phyloP scores from a whole-genome alignment of 2,329 filamentous ascomycete genomes.

The Venturia aucupariae region DNA sequence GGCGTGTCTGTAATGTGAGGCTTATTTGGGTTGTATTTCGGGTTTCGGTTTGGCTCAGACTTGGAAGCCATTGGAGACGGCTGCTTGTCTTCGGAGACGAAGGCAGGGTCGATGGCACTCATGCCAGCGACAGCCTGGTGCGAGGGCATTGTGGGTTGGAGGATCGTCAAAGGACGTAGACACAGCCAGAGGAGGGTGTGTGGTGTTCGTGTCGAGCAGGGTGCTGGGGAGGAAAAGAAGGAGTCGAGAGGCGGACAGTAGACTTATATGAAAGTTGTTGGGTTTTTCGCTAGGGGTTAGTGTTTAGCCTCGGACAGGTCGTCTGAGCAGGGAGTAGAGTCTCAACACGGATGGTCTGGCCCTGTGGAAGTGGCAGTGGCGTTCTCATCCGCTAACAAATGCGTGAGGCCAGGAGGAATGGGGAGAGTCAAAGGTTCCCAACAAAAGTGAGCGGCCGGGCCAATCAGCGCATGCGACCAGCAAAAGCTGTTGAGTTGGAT shows the following conservation, averaged over 20 bases:
- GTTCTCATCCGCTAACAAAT: not conserved
- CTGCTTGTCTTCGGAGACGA: slow-evolving; percentile 30
- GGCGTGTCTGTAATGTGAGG: slow-evolving; percentile 77
- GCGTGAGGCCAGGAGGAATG: not conserved
- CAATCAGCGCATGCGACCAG: not conserved
- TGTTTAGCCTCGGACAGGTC: slow-evolving; percentile 28
- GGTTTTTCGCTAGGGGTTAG: slow-evolving; percentile 18
- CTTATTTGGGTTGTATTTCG: slow-evolving; percentile 53
- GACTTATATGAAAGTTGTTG: slow-evolving; percentile 14
- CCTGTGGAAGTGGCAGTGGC: not conserved
- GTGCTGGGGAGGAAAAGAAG: not conserved
- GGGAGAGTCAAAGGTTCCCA: not conserved
- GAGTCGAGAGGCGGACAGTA: slow-evolving; percentile 16
- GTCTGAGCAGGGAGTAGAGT: slow-evolving; percentile 14
- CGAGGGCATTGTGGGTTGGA: slow-evolving; percentile 38
- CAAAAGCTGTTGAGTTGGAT: not conserved
- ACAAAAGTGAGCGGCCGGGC: not conserved
- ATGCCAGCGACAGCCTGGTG: slow-evolving; percentile 41
- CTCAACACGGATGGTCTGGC: not conserved
- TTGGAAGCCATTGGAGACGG: slow-evolving; percentile 39
- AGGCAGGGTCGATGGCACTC: slow-evolving; percentile 40
- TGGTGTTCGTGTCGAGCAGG: not conserved
- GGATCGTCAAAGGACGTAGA: slow-evolving; percentile 10
- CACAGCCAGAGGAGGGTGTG: not conserved
- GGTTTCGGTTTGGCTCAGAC: slow-evolving; percentile 43